These are phyloP conservation scores for Hyaloscypha bicolor DNA, from an alignment of 495 filamentous ascomycete genomes.

Conservation along the genomic window DNA sequence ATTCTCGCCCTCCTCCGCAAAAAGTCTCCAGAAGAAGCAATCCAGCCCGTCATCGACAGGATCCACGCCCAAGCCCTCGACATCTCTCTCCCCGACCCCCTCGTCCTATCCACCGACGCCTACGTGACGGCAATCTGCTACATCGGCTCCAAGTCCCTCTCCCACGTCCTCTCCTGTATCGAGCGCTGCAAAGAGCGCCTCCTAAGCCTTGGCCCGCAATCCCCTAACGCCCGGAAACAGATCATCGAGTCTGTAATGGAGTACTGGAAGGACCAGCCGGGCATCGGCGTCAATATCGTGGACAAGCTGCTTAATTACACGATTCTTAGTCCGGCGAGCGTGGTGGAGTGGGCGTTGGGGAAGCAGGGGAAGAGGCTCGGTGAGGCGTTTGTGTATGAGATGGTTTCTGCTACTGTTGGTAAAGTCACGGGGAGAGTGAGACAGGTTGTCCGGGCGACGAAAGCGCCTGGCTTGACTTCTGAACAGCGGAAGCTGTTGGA, in stretches of 20 bases:
- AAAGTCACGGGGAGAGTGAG: conserved; percentile 92
- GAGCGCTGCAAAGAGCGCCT: conserved; percentile 94
- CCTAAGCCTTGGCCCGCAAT: conserved; percentile 71
- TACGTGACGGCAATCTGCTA: conserved; percentile 91
- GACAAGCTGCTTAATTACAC: conserved; percentile 98
- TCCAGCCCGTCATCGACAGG: conserved; percentile 71
- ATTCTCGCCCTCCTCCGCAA: conserved; percentile 76
- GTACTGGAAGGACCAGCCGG: conserved; percentile 93
- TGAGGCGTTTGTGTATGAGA: conserved; percentile 79
- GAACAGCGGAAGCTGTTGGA: conserved; percentile 48
- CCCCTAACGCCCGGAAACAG: conserved; percentile 74
- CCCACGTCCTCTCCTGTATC: conserved; percentile 93
- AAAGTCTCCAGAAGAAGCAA: conserved; percentile 80
- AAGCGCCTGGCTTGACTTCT: conserved; percentile 53
- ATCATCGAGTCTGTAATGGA: conserved; percentile 88
- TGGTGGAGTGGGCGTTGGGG: conserved; percentile 85
- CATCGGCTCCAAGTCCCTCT: conserved; percentile 91
- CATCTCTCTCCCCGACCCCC: conserved; percentile 66
- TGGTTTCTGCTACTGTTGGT: conserved; percentile 81
- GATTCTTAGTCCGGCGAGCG: conserved; percentile 78
- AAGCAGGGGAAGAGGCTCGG: conserved; percentile 64
- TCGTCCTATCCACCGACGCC: conserved; percentile 84
- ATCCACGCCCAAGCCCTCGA: conserved; percentile 77
- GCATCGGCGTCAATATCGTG: conserved; percentile 88
- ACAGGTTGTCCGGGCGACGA: conserved; percentile 70